Conservation (phyloP, 345 rosid genomes). For the Anacardium occidentale region DNA sequence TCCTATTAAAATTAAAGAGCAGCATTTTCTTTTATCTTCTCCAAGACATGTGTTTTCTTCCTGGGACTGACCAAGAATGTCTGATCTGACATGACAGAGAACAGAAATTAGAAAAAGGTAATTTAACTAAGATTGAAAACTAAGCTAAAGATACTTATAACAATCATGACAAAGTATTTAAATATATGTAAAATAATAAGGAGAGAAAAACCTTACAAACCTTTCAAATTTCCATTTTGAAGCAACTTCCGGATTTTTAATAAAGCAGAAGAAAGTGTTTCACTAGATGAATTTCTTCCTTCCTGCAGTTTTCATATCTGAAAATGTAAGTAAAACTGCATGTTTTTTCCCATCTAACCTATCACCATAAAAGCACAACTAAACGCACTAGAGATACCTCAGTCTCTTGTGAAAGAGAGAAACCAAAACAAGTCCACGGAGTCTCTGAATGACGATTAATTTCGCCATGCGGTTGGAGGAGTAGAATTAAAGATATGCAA, state of each 20-base stretch:
- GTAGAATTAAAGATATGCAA: constrained; percentile 71
- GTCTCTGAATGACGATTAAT: constrained; percentile 38
- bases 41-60: constrained; percentile 49
- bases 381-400: constrained; percentile 47
- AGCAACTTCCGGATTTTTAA: constrained; percentile 52
- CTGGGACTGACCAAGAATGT: constrained; percentile 51
- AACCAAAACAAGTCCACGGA: constrained; percentile 64
- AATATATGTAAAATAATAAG: constrained; percentile 10
- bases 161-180: constrained; percentile 1
- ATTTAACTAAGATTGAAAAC: neutral
- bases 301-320: constrained; percentile 39
- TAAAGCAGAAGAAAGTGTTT: constrained; percentile 56
- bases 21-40: constrained; percentile 55
- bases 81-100: constrained; percentile 47
- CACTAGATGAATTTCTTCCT: constrained; percentile 45
- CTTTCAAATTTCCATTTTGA: constrained; percentile 49
- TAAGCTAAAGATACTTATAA: neutral
- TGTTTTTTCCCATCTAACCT: neutral
- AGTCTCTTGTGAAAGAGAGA: constrained; percentile 82
- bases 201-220: constrained; percentile 30
- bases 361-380: constrained; percentile 7
- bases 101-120: constrained; percentile 16
- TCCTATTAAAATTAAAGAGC: constrained; percentile 50
- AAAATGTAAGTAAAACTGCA: constrained; percentile 13
- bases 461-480: constrained; percentile 58